Conservation (phyloP, 331 rosid genomes). For the Quercus phellos region DNA sequence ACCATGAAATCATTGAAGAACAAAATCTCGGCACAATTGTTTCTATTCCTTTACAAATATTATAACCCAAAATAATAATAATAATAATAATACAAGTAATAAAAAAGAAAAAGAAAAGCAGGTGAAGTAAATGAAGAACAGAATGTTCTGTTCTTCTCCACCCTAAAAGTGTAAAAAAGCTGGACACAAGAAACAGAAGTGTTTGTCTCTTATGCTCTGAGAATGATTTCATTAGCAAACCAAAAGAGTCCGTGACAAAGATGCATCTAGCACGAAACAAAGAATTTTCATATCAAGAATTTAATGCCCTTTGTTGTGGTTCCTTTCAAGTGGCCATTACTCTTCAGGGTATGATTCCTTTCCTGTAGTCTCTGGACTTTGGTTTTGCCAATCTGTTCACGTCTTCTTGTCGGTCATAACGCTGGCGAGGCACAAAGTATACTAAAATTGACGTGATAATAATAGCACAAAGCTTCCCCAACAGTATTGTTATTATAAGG, state of each 20-base stretch:
- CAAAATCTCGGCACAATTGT: neutral
- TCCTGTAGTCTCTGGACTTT: conserved; percentile 9
- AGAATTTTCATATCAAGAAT: conserved; percentile 30
- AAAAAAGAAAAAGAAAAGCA: neutral
- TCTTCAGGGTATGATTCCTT: conserved; percentile 12
- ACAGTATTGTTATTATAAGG: conserved; percentile 41
- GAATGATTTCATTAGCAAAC: conserved; percentile 17
- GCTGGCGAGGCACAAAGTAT: conserved; percentile 23
- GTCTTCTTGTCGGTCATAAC: conserved; percentile 3
- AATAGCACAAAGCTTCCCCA: conserved; percentile 47
- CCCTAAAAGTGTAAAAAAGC: conserved; percentile 8
- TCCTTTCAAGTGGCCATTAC: conserved; percentile 27
- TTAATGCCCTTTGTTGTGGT: conserved; percentile 32
- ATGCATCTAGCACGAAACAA: conserved; percentile 33
- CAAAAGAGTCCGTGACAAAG: conserved; percentile 19
- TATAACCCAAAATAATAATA: neutral
- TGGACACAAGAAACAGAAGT: conserved; percentile 8
- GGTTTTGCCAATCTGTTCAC: conserved; percentile 24
- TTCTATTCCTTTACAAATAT: neutral
- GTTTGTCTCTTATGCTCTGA: conserved; percentile 1
- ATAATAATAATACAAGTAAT: neutral
- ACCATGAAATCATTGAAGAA: neutral
- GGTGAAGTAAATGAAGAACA: conserved; percentile 5
- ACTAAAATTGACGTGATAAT: conserved; percentile 44
- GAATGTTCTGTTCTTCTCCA: conserved; percentile 10